Conservation (phyloP, 139 green algal species). For the Chlamydomonas schloesseri region DNA sequence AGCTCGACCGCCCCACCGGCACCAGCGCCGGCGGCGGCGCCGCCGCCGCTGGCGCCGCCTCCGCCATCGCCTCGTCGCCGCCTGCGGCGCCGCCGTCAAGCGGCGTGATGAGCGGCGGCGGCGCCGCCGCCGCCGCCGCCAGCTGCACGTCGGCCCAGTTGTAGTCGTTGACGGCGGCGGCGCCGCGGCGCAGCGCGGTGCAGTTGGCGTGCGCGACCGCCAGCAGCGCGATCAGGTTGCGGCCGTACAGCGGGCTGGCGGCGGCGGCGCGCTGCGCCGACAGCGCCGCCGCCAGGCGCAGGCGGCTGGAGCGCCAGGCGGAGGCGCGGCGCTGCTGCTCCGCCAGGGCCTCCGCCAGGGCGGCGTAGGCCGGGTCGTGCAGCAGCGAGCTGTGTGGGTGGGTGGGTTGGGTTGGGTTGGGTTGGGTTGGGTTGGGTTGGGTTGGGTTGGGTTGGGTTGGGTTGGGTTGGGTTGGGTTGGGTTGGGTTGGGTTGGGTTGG, state of each 20-base stretch:
- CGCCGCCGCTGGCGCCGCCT: too few relatives aligned
- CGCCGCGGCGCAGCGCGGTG: slow-evolving; percentile 12
- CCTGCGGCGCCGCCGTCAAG: background rate
- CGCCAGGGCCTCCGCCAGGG: slow-evolving; percentile 38
- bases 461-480: too few relatives aligned
- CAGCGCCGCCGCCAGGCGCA: slow-evolving; percentile 22
- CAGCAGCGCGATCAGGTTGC: slow-evolving; percentile 29
- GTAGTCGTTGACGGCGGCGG: slow-evolving; percentile 10
- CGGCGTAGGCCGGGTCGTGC: slow-evolving; percentile 42
- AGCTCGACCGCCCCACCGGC: background rate
- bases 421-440: background rate
- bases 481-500: too few relatives aligned
- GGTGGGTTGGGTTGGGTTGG: background rate
- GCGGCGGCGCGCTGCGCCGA: slow-evolving; percentile 40
- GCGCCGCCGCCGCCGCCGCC: background rate
- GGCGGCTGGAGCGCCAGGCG: slow-evolving; percentile 46
- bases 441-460: background rate
- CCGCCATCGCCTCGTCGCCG: background rate
- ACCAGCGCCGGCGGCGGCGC: too few relatives aligned
- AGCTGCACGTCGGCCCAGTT: background rate
- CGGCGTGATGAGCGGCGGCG: background rate
- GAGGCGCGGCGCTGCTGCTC: slow-evolving; percentile 32
- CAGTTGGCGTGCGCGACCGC: background rate
- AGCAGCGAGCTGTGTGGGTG: background rate
- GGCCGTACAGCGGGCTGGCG: slow-evolving; percentile 50